Evolutionary conservation across 2,329 filamentous ascomycete species (phyloP), one percentile per base, ranked within the genome.

Genomic region (Aschersonia sp.): DNA sequence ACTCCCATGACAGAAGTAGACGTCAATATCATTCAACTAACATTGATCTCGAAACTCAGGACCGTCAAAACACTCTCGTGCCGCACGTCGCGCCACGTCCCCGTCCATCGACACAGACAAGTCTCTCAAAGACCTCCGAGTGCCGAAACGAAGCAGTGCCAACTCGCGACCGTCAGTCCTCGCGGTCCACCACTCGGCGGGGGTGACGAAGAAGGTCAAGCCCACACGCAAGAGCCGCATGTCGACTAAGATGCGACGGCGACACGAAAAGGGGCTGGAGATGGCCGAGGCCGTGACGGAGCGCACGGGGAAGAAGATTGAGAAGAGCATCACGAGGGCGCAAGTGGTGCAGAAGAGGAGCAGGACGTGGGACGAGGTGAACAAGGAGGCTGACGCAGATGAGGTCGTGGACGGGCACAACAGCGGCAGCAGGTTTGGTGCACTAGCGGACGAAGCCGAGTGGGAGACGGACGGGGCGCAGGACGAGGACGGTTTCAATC

Each of bases 71-170:
- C 84, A 82, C 68, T 89, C 85, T 47, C 82, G 85, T 54, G 84
- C 83, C 50, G 83, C 84, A 41, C 78, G 84, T 59, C 80, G 85
- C 53, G 84, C 80, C 44, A 78, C 78, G 12, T 84, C 82, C 4
- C 82, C 84, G 30, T 72, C 79, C 57, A 80, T 86, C 63, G 68
- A 85, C 65, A 76, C 77, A 43, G 82, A 86, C 71, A 85, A 85
- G 65, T 84, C 81, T 5, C 70, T 85, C 29, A 84, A 83, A 59
- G 67, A 77, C 40, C 64, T 75, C 50, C 67, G 72, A 51, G 69
- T 73, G 45, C 6, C 48, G 5, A 20, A 45, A 12, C 9, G 46
- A 38, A 9, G 60, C 52, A 65, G 71, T 52, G 30, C 55, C 31
- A 41, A n/a, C 5, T 5, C 68, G 51, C 75, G 80, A 4, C 78